These are phyloP conservation scores for Ehretia macrophylla DNA, from an alignment of 257 asterid species.

Conservation along the genomic window DNA sequence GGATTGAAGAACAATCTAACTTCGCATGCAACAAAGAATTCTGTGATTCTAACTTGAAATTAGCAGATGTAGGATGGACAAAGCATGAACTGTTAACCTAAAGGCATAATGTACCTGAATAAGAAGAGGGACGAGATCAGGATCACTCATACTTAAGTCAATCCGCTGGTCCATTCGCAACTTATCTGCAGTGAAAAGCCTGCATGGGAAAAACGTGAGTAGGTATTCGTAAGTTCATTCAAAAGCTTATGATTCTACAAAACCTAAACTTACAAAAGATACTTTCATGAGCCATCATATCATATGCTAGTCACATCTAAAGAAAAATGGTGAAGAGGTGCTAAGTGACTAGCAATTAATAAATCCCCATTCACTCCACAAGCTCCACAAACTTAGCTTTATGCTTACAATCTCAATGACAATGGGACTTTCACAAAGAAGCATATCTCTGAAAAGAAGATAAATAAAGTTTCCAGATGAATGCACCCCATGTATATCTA, in stretches of 20 bases:
- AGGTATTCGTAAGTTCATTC: conserved; percentile 2
- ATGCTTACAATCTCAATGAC: too few relatives aligned
- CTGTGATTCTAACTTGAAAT: not conserved
- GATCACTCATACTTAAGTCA: conserved; percentile 95
- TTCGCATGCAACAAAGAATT: too few relatives aligned
- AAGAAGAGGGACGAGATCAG: conserved; percentile 92
- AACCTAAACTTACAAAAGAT: not conserved
- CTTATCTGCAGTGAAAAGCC: conserved; percentile 78
- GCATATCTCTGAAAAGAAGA: too few relatives aligned
- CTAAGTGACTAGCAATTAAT: not conserved
- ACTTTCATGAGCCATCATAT: not conserved
- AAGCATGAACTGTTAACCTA: conserved; percentile 11
- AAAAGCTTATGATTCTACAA: not conserved
- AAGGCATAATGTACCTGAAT: conserved; percentile 60
- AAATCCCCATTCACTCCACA: not conserved
- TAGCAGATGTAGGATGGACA: not conserved
- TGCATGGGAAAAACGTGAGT: conserved; percentile 30
- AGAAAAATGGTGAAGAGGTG: not conserved
- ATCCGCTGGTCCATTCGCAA: conserved; percentile 88
- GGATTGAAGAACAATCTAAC: too few relatives aligned
- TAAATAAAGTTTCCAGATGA: too few relatives aligned
- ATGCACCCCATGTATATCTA: too few relatives aligned
- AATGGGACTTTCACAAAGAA: too few relatives aligned
- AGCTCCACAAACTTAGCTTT: too few relatives aligned
- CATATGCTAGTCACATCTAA: too few relatives aligned